A percentile compares a stretch with the other conserved stretches of the same genome.
Evolutionary conservation across 2,329 filamentous ascomycete species (phyloP).

Genomic region (Zarea fungicola): DNA sequence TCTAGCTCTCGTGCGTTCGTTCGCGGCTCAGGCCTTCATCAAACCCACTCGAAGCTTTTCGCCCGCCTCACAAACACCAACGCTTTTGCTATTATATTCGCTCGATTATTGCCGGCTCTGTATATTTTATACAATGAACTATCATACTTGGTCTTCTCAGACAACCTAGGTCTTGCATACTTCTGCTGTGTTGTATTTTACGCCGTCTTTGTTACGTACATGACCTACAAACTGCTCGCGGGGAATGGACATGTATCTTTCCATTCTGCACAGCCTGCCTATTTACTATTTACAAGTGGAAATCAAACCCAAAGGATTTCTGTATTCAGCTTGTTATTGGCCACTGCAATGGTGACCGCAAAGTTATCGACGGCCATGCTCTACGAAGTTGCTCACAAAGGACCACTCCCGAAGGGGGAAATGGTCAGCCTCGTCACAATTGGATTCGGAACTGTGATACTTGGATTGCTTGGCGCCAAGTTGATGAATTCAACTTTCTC

Average conservation of each 20-base stretch:
- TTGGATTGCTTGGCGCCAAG: constrained; percentile 6
- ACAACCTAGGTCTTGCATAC: neutral
- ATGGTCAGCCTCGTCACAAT: neutral
- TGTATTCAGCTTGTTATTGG: constrained; percentile 7
- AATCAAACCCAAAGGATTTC: neutral
- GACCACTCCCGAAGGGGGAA: neutral
- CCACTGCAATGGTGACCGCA: neutral
- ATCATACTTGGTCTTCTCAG: neutral
- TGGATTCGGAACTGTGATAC: neutral
- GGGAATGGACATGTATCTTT: neutral
- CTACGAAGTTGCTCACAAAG: neutral
- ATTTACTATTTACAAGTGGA: neutral
- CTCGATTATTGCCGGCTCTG: neutral
- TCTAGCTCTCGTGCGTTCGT: constrained; percentile 10
- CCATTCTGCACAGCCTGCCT: neutral
- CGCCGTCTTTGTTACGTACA: neutral
- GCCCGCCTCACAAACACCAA: neutral
- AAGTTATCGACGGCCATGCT: neutral
- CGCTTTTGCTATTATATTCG: neutral
- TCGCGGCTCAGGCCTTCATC: constrained; percentile 3
- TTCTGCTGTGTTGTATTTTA: neutral
- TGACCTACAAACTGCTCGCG: neutral
- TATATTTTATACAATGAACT: neutral
- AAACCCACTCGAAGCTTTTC: neutral
- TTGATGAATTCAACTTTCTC: neutral